Evolutionary conservation across 495 filamentous ascomycete genomes (phyloP), one percentile per base, ranked within the genome.

Genomic region (Podospora australis): DNA sequence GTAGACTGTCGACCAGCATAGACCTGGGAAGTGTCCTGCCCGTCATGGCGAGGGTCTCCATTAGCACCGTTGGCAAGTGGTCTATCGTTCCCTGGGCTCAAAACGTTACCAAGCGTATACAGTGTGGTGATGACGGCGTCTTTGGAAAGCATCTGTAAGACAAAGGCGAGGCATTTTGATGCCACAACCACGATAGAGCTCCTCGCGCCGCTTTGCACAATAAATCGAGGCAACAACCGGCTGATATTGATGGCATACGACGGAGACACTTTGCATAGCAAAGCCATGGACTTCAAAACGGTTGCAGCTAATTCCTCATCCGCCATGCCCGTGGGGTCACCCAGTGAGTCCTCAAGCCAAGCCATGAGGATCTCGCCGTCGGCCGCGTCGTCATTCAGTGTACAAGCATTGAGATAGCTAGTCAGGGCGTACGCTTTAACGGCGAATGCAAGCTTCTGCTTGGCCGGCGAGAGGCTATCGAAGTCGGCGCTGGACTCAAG

Each of bases 61-160:
- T 60, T 60, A 17, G 61, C 48, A 4, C 65, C 66, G 46, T 70
- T 71, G 20, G 59, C 48, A 3, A 56, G 49, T 8, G 63, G 60
- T 16, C 63, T 56, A n/a, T 82, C 75, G 26, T 68, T 65, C 20
- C 72, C 78, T 6, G 88, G 80, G 58, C 88, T 92, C 23, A 98
- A 65, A 8, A 92, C 83, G 64, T 98, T 97, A 13, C 92, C 94
- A 46, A 98, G 71, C 1, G 89, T 90, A 66, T 97, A 97, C 8
- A 98, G 70, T 2, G 89, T 96, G 4, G 90, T 94, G 54, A 98
- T 97, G 23, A 94, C 80, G 22, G 87, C 83, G 73, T 98, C 92
- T 56, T 94, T 84, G 4, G 94, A 90, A 5, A 96, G 78, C 49
- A 84, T 73, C 42, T 79, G 81, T 42, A 97, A 68, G 41, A 94